A percentile compares a stretch with the other conserved stretches of the same genome.
Evolutionary conservation across 345 rosid species (phyloP).

Genomic region (Acer negundo): DNA sequence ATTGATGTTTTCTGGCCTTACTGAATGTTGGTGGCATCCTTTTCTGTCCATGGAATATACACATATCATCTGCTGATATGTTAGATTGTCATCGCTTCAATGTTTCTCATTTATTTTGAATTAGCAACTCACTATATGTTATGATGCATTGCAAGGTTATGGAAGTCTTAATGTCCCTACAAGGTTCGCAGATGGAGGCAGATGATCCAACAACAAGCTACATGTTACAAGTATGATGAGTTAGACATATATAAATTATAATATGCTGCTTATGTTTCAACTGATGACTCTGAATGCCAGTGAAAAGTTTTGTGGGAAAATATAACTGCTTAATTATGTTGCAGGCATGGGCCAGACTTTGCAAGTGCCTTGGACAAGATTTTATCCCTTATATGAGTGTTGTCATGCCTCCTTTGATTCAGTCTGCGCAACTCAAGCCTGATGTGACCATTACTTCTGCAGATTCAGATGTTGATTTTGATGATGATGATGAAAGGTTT

Average conservation of each 20-base stretch:
- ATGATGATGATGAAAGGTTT: slow-evolving; percentile 74
- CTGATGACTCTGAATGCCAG: not conserved
- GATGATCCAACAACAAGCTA: slow-evolving; percentile 85
- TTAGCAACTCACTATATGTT: slow-evolving; percentile 18
- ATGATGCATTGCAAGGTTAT: slow-evolving; percentile 48
- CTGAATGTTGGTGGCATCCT: not conserved
- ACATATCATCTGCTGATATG: not conserved
- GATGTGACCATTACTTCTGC: slow-evolving; percentile 73
- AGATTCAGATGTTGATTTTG: slow-evolving; percentile 65
- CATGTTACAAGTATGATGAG: slow-evolving; percentile 61
- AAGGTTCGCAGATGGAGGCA: slow-evolving; percentile 66
- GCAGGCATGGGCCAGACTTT: slow-evolving; percentile 83
- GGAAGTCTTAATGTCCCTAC: slow-evolving; percentile 72
- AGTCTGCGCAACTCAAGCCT: slow-evolving; percentile 75
- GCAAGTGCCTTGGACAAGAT: slow-evolving; percentile 81
- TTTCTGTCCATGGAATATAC: not conserved
- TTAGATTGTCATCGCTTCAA: not conserved
- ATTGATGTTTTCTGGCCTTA: not conserved
- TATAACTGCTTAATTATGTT: slow-evolving; percentile 15
- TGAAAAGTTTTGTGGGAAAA: not conserved
- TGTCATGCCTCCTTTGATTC: slow-evolving; percentile 77
- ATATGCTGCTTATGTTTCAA: not conserved
- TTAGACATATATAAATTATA: not conserved
- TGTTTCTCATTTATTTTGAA: not conserved
- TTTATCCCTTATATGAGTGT: slow-evolving; percentile 74